Base-by-base conservation (phyloP, 805 yeast genomes). In the Hanseniaspora jakobsenii region DNA sequence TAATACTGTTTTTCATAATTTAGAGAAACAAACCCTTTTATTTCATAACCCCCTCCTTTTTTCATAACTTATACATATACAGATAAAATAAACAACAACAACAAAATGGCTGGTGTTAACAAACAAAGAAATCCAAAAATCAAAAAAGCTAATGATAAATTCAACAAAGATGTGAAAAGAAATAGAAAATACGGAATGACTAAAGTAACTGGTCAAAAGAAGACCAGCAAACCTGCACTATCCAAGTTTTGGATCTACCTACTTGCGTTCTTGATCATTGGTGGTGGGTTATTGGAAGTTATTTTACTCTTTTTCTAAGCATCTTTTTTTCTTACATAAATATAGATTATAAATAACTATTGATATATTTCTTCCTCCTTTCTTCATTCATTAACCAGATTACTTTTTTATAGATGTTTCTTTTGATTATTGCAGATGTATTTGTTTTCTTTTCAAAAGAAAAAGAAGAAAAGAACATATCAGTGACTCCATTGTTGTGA, bases 141-240 rank as follows among this genome's bases (percentile, higher is more conserved):
- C 24, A 79, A 87, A 64, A 68, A 73, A 44, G 95, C 94, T n/a
- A 87, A 87, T 62, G 73, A 72, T 55, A 82, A 78, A 60, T 89
- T 77, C 61, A 84, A 81, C 54, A 81, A 78, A 62, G 71, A 69
- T 54, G 77, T 78, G 52, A 81, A 77, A 55, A 70, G 71, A 51
- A 46, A 51, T 42, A 55, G 63, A 52, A 78, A 78, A 59, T 78
- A 73, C 67, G 95, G 95, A 46, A 79, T 79, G 65, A 74, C 79
- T 38, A 76, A 73, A 54, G 59, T 65, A 12, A 61, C 53, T 56
- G 57, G 34, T 50, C 52, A 24, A 31, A 36, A 13, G 54, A 54
- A 22, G 61, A 61, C 18, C 65, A 67, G 49, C 58, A 60, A 22
- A 63, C 67, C 47, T 61, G 78, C 86, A 6, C 57, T 80, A 36